Conservation (phyloP, 1,284 basidiomycete species). For the Pseudozyma sp. region DNA sequence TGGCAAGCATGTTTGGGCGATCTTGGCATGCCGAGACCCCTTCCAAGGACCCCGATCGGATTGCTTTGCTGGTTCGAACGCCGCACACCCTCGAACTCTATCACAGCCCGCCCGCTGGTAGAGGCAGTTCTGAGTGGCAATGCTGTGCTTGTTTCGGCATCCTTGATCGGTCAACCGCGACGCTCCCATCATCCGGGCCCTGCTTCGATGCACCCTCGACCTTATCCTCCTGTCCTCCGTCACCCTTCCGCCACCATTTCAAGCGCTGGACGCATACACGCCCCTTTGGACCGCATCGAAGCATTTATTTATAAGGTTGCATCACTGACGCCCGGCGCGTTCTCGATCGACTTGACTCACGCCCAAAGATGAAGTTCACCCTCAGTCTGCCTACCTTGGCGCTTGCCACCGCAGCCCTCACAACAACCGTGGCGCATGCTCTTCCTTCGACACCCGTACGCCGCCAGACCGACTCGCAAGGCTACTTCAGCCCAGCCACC, state of each 20-base stretch:
- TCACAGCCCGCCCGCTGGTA: background rate
- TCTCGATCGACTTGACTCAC: background rate
- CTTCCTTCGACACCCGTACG: slow-evolving; percentile 11
- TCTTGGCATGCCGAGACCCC: slow-evolving; percentile 3
- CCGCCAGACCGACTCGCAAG: slow-evolving; percentile 21
- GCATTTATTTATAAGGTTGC: background rate
- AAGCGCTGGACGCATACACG: slow-evolving; percentile 33
- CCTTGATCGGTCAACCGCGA: slow-evolving; percentile 1
- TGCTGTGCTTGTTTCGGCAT: slow-evolving; percentile 2
- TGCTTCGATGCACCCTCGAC: background rate
- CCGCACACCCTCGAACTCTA: background rate
- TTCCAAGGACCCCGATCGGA: background rate
- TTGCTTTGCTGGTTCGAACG: slow-evolving; percentile 1
- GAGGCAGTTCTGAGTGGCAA: slow-evolving; percentile 1
- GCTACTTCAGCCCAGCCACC: slow-evolving; percentile 26
- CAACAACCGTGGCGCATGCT: slow-evolving; percentile 4
- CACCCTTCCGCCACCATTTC: slow-evolving; percentile 2
- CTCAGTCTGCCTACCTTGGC: slow-evolving; percentile 13
- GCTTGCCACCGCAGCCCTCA: slow-evolving; percentile 12
- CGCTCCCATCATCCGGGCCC: background rate
- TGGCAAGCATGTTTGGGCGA: slow-evolving; percentile 1
- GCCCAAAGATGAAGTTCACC: slow-evolving; percentile 13
- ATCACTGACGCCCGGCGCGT: slow-evolving; percentile 16
- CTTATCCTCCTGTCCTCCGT: background rate
- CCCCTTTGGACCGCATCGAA: background rate